Conservation (phyloP, 2,329 filamentous ascomycete genomes). For the Phyllosticta citrichinensis region DNA sequence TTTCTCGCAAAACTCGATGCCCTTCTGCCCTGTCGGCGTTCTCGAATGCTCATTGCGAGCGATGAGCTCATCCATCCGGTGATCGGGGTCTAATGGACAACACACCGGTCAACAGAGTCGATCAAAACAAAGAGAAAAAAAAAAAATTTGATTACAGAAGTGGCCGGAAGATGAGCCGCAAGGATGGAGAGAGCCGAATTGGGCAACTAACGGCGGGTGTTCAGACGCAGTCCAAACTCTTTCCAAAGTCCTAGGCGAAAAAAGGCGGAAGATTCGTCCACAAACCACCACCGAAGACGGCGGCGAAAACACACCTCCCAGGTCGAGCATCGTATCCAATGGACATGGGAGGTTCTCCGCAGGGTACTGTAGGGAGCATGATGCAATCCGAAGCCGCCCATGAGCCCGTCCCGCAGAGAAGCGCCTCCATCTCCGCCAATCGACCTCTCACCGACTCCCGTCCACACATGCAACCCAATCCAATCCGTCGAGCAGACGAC, state of each 20-base stretch:
- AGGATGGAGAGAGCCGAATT: no score
- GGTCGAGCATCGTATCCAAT: no score
- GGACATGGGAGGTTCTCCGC: no score
- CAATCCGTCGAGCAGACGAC: background rate
- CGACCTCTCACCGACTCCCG: background rate
- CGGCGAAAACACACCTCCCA: no score
- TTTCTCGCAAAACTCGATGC: background rate
- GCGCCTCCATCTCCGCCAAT: background rate
- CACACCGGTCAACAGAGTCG: background rate
- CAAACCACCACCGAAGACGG: no score
- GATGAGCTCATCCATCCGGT: background rate
- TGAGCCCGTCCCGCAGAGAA: background rate
- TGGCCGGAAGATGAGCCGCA: no score
- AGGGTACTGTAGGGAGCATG: background rate
- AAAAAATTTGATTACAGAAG: background rate
- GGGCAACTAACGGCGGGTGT: no score
- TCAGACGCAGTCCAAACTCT: no score
- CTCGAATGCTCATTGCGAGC: background rate
- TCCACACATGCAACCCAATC: background rate
- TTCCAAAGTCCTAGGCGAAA: no score
- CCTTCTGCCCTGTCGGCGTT: background rate
- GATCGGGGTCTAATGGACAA: background rate
- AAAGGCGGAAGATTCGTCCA: no score
- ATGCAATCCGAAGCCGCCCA: background rate
- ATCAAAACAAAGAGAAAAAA: background rate